Conservation (phyloP, 1,284 basidiomycete species). For the Ganoderma sp. region DNA sequence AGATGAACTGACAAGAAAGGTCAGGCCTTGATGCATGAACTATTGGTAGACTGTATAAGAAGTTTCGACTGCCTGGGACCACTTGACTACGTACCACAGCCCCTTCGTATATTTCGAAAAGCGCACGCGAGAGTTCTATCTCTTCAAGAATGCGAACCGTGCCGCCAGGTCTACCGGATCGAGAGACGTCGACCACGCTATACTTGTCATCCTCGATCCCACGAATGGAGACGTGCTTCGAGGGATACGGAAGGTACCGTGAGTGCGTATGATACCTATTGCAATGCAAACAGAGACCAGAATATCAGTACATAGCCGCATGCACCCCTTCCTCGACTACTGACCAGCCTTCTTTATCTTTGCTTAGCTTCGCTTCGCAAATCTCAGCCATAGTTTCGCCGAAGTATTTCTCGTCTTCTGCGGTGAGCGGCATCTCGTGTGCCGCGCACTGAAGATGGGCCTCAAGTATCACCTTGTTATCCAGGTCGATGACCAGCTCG, state of each 20-base stretch:
- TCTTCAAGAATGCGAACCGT: conserved; percentile 75
- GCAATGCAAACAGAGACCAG: neutral
- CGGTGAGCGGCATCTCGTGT: conserved; percentile 81
- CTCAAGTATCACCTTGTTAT: conserved; percentile 80
- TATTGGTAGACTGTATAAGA: conserved; percentile 36
- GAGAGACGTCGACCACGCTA: conserved; percentile 71
- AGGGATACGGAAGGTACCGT: conserved; percentile 79
- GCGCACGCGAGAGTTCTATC: conserved; percentile 83
- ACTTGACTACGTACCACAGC: conserved; percentile 59
- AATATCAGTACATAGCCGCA: neutral
- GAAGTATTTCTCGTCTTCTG: conserved; percentile 76
- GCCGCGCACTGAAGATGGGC: conserved; percentile 90
- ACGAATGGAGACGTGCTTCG: conserved; percentile 76
- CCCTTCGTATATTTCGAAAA: conserved; percentile 88
- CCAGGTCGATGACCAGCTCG: conserved; percentile 75
- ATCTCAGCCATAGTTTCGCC: conserved; percentile 62
- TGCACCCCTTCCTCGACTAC: conserved; percentile 23
- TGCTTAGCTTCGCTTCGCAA: conserved; percentile 60
- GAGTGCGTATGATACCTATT: conserved; percentile 81
- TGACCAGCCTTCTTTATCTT: conserved; percentile 76
- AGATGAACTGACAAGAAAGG: conserved; percentile 63
- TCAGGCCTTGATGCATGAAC: conserved; percentile 84
- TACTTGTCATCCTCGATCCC: conserved; percentile 84
- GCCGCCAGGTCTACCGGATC: conserved; percentile 45
- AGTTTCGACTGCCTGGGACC: neutral